These are phyloP conservation scores for Begonia loranthoides DNA, from an alignment of 306 rosid genomes.

Conservation along the genomic window DNA sequence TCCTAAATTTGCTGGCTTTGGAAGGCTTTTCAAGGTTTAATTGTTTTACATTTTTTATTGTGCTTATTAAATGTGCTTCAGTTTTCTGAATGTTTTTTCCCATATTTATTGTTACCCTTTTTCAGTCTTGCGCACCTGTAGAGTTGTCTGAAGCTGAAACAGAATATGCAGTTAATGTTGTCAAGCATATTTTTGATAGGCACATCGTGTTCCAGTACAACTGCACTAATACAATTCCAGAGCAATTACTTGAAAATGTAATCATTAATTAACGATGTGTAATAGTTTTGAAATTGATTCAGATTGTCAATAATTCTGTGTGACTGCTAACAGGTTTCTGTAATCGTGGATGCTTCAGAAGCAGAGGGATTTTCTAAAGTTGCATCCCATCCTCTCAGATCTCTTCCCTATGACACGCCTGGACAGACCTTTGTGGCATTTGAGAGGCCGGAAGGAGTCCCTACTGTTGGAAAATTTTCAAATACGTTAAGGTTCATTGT, in stretches of 20 bases:
- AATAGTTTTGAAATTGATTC: too few relatives aligned
- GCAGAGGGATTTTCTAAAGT: conserved; percentile 78
- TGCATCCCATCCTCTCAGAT: conserved; percentile 60
- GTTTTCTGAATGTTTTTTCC: not conserved
- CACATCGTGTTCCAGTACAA: conserved; percentile 93
- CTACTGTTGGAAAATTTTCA: conserved; percentile 70
- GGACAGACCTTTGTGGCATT: conserved; percentile 82
- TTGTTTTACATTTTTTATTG: conserved; percentile 10
- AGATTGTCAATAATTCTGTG: conserved; percentile 11
- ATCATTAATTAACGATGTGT: conserved; percentile 11
- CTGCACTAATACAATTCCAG: conserved; percentile 95
- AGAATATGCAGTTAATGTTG: conserved; percentile 91
- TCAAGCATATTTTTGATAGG: conserved; percentile 79
- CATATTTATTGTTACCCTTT: conserved; percentile 5
- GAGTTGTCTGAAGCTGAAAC: conserved; percentile 98
- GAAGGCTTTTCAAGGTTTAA: conserved; percentile 88
- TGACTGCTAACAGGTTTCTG: conserved; percentile 49
- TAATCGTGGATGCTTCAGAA: conserved; percentile 77
- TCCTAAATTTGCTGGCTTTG: conserved; percentile 62
- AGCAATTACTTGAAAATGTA: conserved; percentile 93
- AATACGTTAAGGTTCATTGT: conserved; percentile 66
- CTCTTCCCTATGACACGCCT: conserved; percentile 94
- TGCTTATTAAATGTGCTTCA: conserved; percentile 8
- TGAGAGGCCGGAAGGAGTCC: conserved; percentile 77
- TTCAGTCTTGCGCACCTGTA: conserved; percentile 91